Evolutionary conservation across 139 green algal genomes (phyloP).

Genomic region (Chlamydomonas sp.): DNA sequence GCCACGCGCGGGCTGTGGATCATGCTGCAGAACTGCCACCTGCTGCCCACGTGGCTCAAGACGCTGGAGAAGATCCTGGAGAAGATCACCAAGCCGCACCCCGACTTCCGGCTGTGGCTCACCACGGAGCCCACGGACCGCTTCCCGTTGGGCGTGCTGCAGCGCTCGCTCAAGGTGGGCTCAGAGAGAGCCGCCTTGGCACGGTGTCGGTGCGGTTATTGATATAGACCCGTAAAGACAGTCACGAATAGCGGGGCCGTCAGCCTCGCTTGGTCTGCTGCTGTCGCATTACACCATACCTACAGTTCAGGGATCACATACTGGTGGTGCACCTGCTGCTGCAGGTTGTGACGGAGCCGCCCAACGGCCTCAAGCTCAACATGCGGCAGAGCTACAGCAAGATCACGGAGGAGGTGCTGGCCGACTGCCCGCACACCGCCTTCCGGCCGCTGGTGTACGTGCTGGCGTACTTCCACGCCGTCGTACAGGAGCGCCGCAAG

Average conservation of each 20-base stretch:
- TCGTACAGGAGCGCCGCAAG: conserved; percentile 91
- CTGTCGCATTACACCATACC: too few relatives aligned
- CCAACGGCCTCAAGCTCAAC: conserved; percentile 93
- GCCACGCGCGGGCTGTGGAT: conserved; percentile 82
- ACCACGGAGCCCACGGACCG: conserved; percentile 84
- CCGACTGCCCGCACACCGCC: conserved; percentile 80
- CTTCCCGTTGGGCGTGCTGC: conserved; percentile 86
- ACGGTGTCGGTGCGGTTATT: too few relatives aligned
- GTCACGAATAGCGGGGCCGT: too few relatives aligned
- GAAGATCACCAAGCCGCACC: conserved; percentile 72
- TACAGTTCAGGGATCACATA: too few relatives aligned
- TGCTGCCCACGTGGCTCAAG: conserved; percentile 88
- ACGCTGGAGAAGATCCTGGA: conserved; percentile 91
- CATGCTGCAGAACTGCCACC: conserved; percentile 93
- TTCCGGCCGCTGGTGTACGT: conserved; percentile 88
- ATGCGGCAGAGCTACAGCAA: conserved; percentile 88
- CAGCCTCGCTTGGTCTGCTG: too few relatives aligned
- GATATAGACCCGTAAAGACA: too few relatives aligned
- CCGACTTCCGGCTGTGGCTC: conserved; percentile 89
- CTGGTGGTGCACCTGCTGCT: background rate
- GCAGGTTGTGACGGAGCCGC: conserved; percentile 88
- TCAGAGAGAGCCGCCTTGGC: background rate
- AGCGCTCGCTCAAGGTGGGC: conserved; percentile 73
- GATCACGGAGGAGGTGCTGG: conserved; percentile 83
- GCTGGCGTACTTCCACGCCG: conserved; percentile 91